phyloP scores from a whole-genome alignment of 441 rosid genomes.

The Capsella rubella region DNA sequence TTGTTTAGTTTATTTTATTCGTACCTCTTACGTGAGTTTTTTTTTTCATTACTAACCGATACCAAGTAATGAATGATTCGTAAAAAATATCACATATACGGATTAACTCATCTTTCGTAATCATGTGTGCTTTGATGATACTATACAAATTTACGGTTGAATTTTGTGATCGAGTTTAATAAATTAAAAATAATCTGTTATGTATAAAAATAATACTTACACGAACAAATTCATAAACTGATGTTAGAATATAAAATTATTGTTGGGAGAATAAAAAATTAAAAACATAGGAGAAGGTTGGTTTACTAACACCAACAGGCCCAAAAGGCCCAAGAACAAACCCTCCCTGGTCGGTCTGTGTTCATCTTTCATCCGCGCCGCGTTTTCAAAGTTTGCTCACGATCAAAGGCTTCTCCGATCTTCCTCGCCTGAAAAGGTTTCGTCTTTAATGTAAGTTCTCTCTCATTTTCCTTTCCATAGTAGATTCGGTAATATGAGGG shows the following conservation, averaged over 20 bases:
- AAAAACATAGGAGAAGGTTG: background rate
- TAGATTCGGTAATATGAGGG: background rate
- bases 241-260: too few species aligned
- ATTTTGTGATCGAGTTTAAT: too few species aligned
- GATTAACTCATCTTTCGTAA: too few species aligned
- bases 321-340: background rate
- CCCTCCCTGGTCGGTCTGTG: background rate
- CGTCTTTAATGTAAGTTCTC: slow-evolving; percentile 5
- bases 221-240: too few species aligned
- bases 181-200: too few species aligned
- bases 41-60: too few species aligned
- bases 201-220: too few species aligned
- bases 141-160: background rate
- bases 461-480: background rate
- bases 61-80: background rate
- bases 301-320: background rate
- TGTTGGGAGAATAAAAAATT: background rate
- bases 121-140: too few species aligned
- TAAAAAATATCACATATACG: too few species aligned
- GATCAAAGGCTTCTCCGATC: slow-evolving; percentile 13
- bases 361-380: slow-evolving; percentile 33
- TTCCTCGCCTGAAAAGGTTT: background rate
- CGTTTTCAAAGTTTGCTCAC: slow-evolving; percentile 18
- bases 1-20: background rate
- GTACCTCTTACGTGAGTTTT: background rate